Evolutionary conservation across 1,284 basidiomycete species (phyloP), one percentile per base, ranked within the genome.

Genomic region (Exobasidium rhododendri): DNA sequence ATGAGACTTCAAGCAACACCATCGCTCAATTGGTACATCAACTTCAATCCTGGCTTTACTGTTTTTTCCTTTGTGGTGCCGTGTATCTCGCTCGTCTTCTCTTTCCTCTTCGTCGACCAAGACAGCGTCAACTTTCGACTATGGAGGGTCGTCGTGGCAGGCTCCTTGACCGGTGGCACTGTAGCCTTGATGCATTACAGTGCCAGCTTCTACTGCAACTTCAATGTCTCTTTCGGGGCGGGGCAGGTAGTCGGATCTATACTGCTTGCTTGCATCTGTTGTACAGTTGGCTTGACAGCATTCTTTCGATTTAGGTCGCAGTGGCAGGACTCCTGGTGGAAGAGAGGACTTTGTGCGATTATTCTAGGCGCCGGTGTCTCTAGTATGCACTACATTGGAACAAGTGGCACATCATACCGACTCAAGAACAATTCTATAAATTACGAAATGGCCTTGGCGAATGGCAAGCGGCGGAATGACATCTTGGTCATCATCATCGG

Each of bases 161-260:
- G 91, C 84, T 51, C 89, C 81, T 80, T 92, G 86, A 80, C 93
- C 87, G 69, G 87, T 82, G 53, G 90, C 85, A 63, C 91, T 86
- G 82, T 93, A 90, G 73, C 75, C 67, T 73, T 82, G 46, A 83
- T 83, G 82, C 82, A 83, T 77, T 83, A 82, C 72, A 82, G 82
- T 31, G 82, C 83, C 11, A 77, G 81, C 1, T 83, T 83, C 74
- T 66, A 68, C 54, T 70, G 72, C 61, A 77, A 76, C 69, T 78
- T 79, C 59, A 56, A 57, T 45, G 74, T 74, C 54, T 64, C 64
- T 57, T 80, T 79, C 62, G 69, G 73, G 59, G 74, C 83, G 1
- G 81, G 80, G 5, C 70, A 80, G 52, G 80, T 83, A 59, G 80
- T 82, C 55, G 80, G 81, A 55, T 80, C 83, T 44, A 80, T 83